Evolutionary conservation across 2,329 filamentous ascomycete genomes (phyloP).

Genomic region (Xylaria sp.): DNA sequence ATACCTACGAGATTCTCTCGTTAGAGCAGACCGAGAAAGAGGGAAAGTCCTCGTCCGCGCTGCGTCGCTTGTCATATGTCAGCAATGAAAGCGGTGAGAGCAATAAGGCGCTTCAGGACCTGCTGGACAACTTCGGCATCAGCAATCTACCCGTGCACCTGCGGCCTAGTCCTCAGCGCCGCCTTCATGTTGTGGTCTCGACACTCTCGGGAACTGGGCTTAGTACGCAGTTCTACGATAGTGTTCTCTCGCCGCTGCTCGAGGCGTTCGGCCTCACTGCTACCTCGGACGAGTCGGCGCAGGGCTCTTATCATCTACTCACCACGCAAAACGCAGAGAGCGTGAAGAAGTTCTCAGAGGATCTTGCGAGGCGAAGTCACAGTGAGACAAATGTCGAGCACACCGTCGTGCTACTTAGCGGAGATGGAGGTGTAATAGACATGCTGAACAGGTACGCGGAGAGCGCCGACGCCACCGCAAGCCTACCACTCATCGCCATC

Average conservation of each 20-base stretch:
- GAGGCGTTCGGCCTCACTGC: constrained; percentile 54
- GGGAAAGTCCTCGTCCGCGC: constrained; percentile 39
- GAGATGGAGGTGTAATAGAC: constrained; percentile 88
- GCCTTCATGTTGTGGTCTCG: constrained; percentile 74
- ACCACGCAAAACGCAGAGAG: constrained; percentile 72
- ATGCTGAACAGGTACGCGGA: constrained; percentile 72
- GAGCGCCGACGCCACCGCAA: not conserved
- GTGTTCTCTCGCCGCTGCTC: constrained; percentile 67
- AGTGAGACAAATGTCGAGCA: constrained; percentile 50
- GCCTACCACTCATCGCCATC: constrained; percentile 60
- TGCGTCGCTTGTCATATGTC: constrained; percentile 44
- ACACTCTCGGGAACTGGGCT: constrained; percentile 71
- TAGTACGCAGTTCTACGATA: constrained; percentile 66
- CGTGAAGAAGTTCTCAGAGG: constrained; percentile 70
- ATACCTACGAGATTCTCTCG: constrained; percentile 52
- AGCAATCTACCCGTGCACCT: constrained; percentile 54
- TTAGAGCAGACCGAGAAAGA: constrained; percentile 50
- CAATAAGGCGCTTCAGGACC: constrained; percentile 51
- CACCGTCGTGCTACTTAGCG: constrained; percentile 82
- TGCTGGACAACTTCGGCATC: constrained; percentile 54
- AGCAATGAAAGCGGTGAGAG: constrained; percentile 39
- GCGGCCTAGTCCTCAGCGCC: constrained; percentile 38
- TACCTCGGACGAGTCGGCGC: constrained; percentile 36
- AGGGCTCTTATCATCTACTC: constrained; percentile 62
- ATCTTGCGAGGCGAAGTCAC: constrained; percentile 49